Conservation (phyloP, 768 basidiomycete species). For the Lactarius akahatsu region DNA sequence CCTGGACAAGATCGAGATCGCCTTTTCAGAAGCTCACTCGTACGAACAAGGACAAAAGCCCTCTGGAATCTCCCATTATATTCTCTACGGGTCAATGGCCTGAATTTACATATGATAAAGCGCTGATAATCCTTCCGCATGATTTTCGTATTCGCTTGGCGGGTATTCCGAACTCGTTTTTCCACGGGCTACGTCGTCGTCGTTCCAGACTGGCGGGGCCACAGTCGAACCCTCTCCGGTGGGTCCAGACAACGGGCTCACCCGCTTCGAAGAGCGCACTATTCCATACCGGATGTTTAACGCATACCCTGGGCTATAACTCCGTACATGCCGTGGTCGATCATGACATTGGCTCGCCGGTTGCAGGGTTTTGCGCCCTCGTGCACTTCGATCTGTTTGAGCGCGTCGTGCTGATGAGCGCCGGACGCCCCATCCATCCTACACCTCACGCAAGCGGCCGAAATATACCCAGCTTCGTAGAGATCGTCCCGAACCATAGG, state of each 20-base stretch:
- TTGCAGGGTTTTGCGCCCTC: constrained; percentile 55
- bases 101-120: too few species aligned
- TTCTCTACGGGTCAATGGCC: neutral
- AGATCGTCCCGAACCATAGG: constrained; percentile 24
- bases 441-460: constrained; percentile 26
- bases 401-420: constrained; percentile 59
- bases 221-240: constrained; percentile 41
- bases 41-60: neutral
- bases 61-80: neutral
- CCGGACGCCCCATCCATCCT: constrained; percentile 34
- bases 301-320: constrained; percentile 48
- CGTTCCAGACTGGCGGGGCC: constrained; percentile 32
- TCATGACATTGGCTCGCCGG: constrained; percentile 57
- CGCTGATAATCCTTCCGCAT: too few species aligned
- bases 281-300: constrained; percentile 51
- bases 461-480: neutral
- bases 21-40: neutral
- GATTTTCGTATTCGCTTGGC: too few species aligned
- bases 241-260: constrained; percentile 27
- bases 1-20: neutral
- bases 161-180: too few species aligned
- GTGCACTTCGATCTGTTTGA: constrained; percentile 56
- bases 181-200: too few species aligned
- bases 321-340: constrained; percentile 53
- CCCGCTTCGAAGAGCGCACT: constrained; percentile 50